Base-by-base conservation (phyloP, 2,329 filamentous ascomycete genomes). In the Colletotrichum abscissum region DNA sequence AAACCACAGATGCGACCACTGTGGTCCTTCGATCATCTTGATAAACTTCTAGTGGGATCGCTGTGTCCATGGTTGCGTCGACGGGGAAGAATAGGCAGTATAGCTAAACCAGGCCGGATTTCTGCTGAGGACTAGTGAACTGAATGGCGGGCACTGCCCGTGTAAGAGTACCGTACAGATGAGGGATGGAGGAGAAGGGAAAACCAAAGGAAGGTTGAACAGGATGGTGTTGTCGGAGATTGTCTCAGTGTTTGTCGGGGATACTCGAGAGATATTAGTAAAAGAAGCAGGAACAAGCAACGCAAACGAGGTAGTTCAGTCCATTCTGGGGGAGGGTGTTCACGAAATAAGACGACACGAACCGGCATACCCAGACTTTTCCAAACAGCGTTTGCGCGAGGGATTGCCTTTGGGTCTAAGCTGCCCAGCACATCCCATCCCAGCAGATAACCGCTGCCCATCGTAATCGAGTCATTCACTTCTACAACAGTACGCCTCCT, bases 1-100 rank as follows among this genome's bases (percentile, higher is more conserved):
- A 71, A 5, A 72, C 69, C 22, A 75, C 75, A 4, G 73, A 69
- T 19, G 69, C 69, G 24, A 77, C 64, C 33, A 76, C 63, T 9
- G 74, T 72, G 59, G 71, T 67, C 11, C 70, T 69, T 33, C 60
- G 63, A 26, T 76, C 70, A 52, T 72, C 74, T 33, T 16, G 33
- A 24, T 73, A 59, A n/a, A 28, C 35, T 16, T 58, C 46, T 8
- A 63, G 30, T 19, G 68, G 26, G 4, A 63, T 56, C 3, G 49
- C 6, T 19, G 52, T 22, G 9, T n/a, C 11, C 35, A 56, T 65
- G 16, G 42, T 46, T 16, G 30, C 19, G 33, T 42, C 24, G 11
- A 52, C 28, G 16, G 33, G 33, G 16, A 33, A 42, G 19, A 24
- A 57, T 2, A 19, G 33, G 22, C 19, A 46, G 33, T 35, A 7